phyloP scores from a whole-genome alignment of 345 rosid genomes.

The Physaria fendleri region DNA sequence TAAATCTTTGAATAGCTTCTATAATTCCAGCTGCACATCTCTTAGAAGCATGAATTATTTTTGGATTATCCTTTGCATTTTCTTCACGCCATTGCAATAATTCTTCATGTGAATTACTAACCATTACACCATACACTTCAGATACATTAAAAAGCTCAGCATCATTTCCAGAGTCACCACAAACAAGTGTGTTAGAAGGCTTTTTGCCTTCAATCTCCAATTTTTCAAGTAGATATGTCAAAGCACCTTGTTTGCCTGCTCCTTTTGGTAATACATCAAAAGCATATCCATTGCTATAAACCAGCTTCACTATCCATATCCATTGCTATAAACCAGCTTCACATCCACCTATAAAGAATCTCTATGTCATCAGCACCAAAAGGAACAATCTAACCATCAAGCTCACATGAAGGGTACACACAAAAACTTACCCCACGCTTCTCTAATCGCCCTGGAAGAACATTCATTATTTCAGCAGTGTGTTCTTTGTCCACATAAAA shows the following conservation, averaged over 20 bases:
- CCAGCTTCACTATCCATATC: no score
- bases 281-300: constrained; percentile 68
- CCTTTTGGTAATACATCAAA: constrained; percentile 73
- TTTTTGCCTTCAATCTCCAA: constrained; percentile 40
- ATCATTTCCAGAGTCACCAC: constrained; percentile 97
- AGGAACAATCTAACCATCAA: constrained; percentile 1
- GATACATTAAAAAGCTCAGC: constrained; percentile 65
- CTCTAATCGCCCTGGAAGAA: constrained; percentile 46
- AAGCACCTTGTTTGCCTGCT: constrained; percentile 89
- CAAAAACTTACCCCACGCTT: constrained; percentile 56
- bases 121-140: constrained; percentile 79
- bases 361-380: neutral
- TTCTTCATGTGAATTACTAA: constrained; percentile 76
- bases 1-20: constrained; percentile 63
- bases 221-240: constrained; percentile 59
- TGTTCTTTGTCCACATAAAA: constrained; percentile 52
- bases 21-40: constrained; percentile 83
- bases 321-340: no score
- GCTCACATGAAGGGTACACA: neutral
- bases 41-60: constrained; percentile 55
- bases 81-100: constrained; percentile 67
- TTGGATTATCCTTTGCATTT: constrained; percentile 52
- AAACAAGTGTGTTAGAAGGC: constrained; percentile 64
- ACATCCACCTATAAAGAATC: constrained; percentile 50
- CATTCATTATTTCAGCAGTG: constrained; percentile 43